Base-by-base conservation (phyloP, 2,329 filamentous ascomycete genomes). In the Daldinia sp. region DNA sequence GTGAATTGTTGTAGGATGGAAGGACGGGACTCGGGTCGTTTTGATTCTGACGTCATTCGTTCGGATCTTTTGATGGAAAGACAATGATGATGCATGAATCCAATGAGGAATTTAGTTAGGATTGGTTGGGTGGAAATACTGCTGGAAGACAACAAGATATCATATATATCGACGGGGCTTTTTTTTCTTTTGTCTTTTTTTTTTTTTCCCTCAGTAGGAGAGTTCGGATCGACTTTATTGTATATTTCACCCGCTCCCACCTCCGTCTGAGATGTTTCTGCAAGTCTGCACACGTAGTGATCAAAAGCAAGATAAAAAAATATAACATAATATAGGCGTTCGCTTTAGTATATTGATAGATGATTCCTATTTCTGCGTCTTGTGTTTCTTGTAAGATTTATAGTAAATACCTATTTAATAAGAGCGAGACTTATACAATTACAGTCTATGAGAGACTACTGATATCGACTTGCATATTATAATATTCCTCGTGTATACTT, bases 191-290 rank as follows among this genome's bases (percentile, higher is more conserved):
- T 35, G 2, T 35, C 30, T 35, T 9, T 35, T 9, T 9, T 35
- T 54, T 54, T 51, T 51, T 26, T 50, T 48, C 54, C 39, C 55
- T 50, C 51, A 64, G 51, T 33, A 42, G 33, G 59, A 48, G 42
- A 60, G 51, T 56, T 57, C 57, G 65, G 48, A 46, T 37, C 23
- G 26, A 18, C 33, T 44, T 51, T 55, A 10, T 35, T 35, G 33
- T 64, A 60, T 65, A 65, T 67, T 67, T 65, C 65, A 20, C 26
- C 48, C 15, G 15, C 51, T 65, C 64, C 63, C 67, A 55, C 28
- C 67, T 70, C 64, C 46, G 54, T 59, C 58, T 51, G 51, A 46
- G 23, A 59, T 26, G n/a, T 46, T 53, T 56, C 12, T 12, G 44
- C 46, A 15, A 33, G 18, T 58, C 18, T 28, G 48, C 57, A 44